phyloP scores from a whole-genome alignment of 1,284 basidiomycete genomes.

The Phylloboletellus chloephorus region DNA sequence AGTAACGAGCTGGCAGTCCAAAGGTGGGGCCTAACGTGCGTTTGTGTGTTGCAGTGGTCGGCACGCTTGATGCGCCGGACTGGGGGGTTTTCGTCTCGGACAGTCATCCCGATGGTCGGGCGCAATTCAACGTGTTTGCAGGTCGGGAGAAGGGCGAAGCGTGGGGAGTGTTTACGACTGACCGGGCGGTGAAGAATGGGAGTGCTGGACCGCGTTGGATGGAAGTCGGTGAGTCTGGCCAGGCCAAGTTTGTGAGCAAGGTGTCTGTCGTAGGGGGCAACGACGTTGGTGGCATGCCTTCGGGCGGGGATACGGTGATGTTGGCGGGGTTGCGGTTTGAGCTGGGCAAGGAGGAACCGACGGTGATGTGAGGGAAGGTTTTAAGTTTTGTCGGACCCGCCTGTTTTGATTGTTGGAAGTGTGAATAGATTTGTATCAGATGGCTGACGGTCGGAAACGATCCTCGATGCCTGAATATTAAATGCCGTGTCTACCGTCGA shows the following conservation, averaged over 20 bases:
- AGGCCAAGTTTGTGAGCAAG: slow-evolving; percentile 43
- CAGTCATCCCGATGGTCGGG: slow-evolving; percentile 55
- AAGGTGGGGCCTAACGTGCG: not conserved
- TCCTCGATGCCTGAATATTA: no score
- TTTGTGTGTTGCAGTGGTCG: slow-evolving; percentile 50
- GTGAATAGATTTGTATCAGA: slow-evolving; percentile 17
- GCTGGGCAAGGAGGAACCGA: slow-evolving; percentile 13
- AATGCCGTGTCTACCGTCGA: no score
- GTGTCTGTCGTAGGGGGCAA: slow-evolving; percentile 36
- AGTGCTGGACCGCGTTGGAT: slow-evolving; percentile 39
- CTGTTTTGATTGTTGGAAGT: not conserved
- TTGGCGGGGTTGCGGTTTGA: slow-evolving; percentile 22
- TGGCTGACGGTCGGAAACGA: no score
- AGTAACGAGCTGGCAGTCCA: slow-evolving; percentile 18
- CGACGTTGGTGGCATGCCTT: not conserved
- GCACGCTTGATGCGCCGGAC: slow-evolving; percentile 60
- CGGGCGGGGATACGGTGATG: slow-evolving; percentile 21
- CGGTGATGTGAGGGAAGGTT: slow-evolving; percentile 9
- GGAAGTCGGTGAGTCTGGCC: slow-evolving; percentile 33
- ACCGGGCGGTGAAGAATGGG: slow-evolving; percentile 39
- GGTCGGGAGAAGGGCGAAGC: slow-evolving; percentile 43
- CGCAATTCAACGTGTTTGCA: slow-evolving; percentile 63
- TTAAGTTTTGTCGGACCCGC: no score
- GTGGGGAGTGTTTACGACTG: slow-evolving; percentile 66
- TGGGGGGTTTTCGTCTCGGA: slow-evolving; percentile 69